Base-by-base conservation (phyloP, 371 early-diverging fungal genomes). In the Haplosporangium sp. region DNA sequence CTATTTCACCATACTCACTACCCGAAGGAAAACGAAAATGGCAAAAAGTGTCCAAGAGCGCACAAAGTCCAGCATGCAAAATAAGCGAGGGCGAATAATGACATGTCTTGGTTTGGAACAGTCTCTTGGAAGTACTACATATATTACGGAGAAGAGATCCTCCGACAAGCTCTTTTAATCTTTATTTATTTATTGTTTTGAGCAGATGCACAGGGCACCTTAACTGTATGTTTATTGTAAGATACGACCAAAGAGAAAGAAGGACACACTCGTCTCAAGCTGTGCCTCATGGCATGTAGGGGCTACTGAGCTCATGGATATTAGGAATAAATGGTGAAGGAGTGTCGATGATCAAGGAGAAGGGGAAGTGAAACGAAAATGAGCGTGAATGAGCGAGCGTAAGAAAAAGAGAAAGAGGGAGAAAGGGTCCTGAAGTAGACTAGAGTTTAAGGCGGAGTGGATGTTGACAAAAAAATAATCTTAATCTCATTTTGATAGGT, bases 251-350 rank as follows among this genome's bases (percentile, higher is more conserved):
- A 52, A 17, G 11, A 15, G 7, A 44, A 44, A 62, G 5, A 58
- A 37, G 56, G 53, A 5, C 2, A 42, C 17, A 58, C 45, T 48
- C 59, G 60, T 56, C 59, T 52, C 63, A 64, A 20, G 62, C 62
- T 45, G n/a, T 63, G 56, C 65, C 65, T 20, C 65, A 63, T 63
- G 63, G 63, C 35, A 63, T 63, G 63, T 52, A 63, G 63, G 63
- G 63, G 50, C n/a, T 35, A 34, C 62, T 50, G 50, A 63, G 63
- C 63, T 63, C 63, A 63, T 50, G 17, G 48, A 35, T 48, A 63
- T 63, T 63, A 63, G 37, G 63, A 63, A 50, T 20, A 10, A 52
- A 52, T 17, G 52, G 19, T 19, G 19, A n/a, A 45, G 52, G 17
- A 10, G 58, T 58, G 37, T 37, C 35, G 27, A 34, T 4, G 40